These are phyloP conservation scores for Hymenotorrendiella dingleyae DNA, from an alignment of 2,329 filamentous ascomycete species.

Conservation along the genomic window DNA sequence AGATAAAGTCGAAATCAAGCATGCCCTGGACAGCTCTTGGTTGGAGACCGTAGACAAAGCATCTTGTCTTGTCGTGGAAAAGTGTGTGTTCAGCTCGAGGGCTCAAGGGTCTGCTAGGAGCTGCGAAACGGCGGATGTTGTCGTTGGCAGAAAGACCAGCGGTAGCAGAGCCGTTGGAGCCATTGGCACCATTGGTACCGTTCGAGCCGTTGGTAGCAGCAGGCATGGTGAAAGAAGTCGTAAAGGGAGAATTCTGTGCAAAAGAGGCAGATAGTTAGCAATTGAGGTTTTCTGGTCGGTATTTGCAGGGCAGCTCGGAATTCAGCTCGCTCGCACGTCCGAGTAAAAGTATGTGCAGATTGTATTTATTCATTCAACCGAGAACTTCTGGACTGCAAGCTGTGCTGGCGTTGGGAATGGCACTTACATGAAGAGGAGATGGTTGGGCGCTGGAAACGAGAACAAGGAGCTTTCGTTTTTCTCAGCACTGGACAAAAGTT, in stretches of 20 bases:
- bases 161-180: conserved; percentile 43
- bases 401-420: too few species aligned
- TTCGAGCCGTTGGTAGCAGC: too few species aligned
- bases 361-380: too few species aligned
- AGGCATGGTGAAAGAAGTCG: conserved; percentile 28
- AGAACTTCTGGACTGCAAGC: background rate
- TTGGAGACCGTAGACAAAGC: conserved; percentile 99
- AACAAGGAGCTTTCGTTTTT: conserved; percentile 4
- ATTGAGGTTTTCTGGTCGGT: too few species aligned
- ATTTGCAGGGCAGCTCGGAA: too few species aligned
- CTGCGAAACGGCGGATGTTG: conserved; percentile 95
- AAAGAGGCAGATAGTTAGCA: conserved; percentile 13
- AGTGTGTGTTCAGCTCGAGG: conserved; percentile 83
- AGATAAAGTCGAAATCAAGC: conserved; percentile 99
- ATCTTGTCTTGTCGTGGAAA: conserved; percentile 99
- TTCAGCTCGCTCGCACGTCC: too few species aligned
- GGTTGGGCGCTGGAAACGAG: background rate
- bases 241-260: conserved; percentile 7
- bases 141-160: conserved; percentile 66
- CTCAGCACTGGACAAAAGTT: conserved; percentile 2
- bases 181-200: conserved; percentile 44
- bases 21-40: conserved; percentile 86
- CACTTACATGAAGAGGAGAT: conserved; percentile 6
- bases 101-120: conserved; percentile 86
- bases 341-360: too few species aligned